Evolutionary conservation across 345 rosid genomes (phyloP).

Genomic region (Brassica rapa): DNA sequence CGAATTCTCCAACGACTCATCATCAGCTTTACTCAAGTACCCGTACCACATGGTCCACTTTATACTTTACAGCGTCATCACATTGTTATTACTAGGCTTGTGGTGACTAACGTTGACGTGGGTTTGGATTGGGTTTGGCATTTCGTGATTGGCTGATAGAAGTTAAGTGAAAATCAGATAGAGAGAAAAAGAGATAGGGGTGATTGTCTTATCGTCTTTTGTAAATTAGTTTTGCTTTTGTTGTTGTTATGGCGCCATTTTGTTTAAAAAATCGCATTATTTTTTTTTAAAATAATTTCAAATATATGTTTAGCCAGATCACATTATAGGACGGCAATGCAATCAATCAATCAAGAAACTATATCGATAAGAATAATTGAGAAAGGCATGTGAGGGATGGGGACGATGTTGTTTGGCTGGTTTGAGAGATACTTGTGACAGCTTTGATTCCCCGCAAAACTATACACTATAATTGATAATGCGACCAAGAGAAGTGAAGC

Average conservation of each 20-base stretch:
- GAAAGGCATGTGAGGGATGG: slow-evolving; percentile 44
- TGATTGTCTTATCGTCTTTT: slow-evolving; percentile 20
- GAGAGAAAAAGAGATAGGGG: not conserved
- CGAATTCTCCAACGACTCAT: slow-evolving; percentile 52
- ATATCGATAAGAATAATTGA: slow-evolving; percentile 29
- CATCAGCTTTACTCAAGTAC: slow-evolving; percentile 28
- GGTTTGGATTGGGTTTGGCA: slow-evolving; percentile 18
- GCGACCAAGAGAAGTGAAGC: slow-evolving; percentile 31
- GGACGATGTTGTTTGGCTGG: slow-evolving; percentile 41
- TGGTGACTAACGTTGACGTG: slow-evolving; percentile 21
- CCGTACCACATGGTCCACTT: slow-evolving; percentile 8
- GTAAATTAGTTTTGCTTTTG: slow-evolving; percentile 37
- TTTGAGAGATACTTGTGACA: slow-evolving; percentile 39
- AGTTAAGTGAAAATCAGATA: slow-evolving; percentile 25
- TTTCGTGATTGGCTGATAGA: slow-evolving; percentile 20
- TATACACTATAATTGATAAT: slow-evolving; percentile 14
- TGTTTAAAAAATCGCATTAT: not conserved
- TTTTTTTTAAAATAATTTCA: not conserved
- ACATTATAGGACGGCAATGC: not conserved
- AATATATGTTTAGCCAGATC: not conserved
- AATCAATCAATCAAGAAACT: not conserved
- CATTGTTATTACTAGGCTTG: slow-evolving; percentile 20
- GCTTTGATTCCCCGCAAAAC: slow-evolving; percentile 32
- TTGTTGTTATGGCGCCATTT: slow-evolving; percentile 9
- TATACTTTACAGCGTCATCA: slow-evolving; percentile 25